A percentile compares a stretch with the other conserved stretches of the same genome.
These are phyloP conservation scores for Chenopodium quinoa DNA, from an alignment of 148 eudicot species.

Conservation along the genomic window DNA sequence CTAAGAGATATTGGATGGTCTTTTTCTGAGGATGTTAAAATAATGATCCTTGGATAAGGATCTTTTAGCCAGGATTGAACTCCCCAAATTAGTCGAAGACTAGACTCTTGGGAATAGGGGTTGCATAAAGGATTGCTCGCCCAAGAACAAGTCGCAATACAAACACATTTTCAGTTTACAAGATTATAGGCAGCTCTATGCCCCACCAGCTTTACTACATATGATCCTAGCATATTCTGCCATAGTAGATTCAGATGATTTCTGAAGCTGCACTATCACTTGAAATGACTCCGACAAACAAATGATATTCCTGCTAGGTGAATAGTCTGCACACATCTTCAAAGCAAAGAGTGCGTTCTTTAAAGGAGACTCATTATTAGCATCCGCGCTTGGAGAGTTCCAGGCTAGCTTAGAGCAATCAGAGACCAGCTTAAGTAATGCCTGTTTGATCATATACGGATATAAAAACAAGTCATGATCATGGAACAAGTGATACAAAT, in stretches of 20 bases:
- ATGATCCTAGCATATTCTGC: constrained; percentile 65
- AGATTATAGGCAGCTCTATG: neutral
- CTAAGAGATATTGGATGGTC: too few relatives aligned
- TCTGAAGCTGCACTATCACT: constrained; percentile 55
- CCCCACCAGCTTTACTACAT: constrained; percentile 22
- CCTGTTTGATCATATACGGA: constrained; percentile 39
- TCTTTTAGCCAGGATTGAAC: too few relatives aligned
- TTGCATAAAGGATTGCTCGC: too few relatives aligned
- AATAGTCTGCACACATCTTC: constrained; percentile 69
- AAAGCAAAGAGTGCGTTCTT: constrained; percentile 77
- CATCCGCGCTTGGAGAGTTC: constrained; percentile 45
- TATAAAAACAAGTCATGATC: neutral
- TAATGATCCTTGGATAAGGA: too few relatives aligned
- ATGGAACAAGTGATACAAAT: neutral
- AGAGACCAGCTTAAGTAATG: constrained; percentile 66
- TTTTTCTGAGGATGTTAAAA: too few relatives aligned
- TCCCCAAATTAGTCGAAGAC: too few relatives aligned
- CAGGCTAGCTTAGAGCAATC: constrained; percentile 65
- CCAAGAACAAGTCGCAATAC: too few relatives aligned
- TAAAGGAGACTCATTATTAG: constrained; percentile 69
- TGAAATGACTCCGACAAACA: constrained; percentile 61
- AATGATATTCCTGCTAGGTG: constrained; percentile 66
- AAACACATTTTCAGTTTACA: too few relatives aligned
- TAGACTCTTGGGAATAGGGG: too few relatives aligned
- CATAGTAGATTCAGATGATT: constrained; percentile 66